Evolutionary conservation across 805 yeast genomes (phyloP), one percentile per base, ranked within the genome.

Genomic region (Candida michaelii): DNA sequence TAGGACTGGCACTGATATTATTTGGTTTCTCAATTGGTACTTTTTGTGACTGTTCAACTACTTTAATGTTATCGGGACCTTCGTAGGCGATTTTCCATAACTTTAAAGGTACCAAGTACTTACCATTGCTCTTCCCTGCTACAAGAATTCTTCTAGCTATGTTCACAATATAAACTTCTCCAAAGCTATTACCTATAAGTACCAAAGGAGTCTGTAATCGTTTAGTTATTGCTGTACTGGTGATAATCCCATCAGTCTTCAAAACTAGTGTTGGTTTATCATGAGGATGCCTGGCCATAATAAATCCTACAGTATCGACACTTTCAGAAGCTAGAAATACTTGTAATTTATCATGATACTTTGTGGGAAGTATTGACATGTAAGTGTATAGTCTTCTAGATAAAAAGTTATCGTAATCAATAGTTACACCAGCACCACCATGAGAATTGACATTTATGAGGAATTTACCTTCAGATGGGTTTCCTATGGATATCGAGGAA

Each of bases 1-100:
- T 69, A 1, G 87, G 81, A 39, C 71, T 71, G 4, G 75, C 51
- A 11, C 65, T 53, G 5, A 49, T 48, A 43, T 60, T 50, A 47
- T 65, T 46, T 44, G 60, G 19, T 49, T 43, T 50, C 16, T 67
- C 73, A 4, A 65, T 53, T 1, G 66, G 51, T 7, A 61, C 56
- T 25, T 57, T 56, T 21, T 53, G 59, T 39, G 59, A 63, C 49
- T 59, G 60, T 18, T 65, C 63, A 39, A 55, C 42, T 7, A 67
- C 45, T n/a, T 15, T n/a, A 8, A 43, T 14, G 9, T 17, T 10
- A 18, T 39, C 15, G 0, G 29, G 18, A 8, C 46, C 46, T n/a
- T 44, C 45, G 19, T 42, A 40, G 14, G 36, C 36, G 14, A 56
- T 42, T 18, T 63, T 59, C 73, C 70, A 64, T 55, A 64, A 48